Conservation (phyloP, 768 basidiomycete genomes). For the Saitozyma podzolica region DNA sequence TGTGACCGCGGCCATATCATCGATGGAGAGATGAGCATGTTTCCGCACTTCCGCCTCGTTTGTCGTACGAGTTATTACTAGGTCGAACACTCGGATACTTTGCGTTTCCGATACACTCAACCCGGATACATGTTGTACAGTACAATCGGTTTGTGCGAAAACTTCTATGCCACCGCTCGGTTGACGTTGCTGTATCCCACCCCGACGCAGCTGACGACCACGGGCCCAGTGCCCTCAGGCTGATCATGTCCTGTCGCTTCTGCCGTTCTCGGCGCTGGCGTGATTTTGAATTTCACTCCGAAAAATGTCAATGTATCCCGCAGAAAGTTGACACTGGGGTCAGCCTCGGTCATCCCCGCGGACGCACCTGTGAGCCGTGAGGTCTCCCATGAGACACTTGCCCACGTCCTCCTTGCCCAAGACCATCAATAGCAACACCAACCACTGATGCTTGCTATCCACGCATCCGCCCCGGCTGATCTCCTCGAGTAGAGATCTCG, state of each 20-base stretch:
- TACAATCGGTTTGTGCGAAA: too few relatives aligned
- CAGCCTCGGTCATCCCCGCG: slow-evolving; percentile 11
- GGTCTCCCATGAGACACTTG: slow-evolving; percentile 78
- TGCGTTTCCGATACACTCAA: too few relatives aligned
- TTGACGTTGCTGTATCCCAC: slow-evolving; percentile 82
- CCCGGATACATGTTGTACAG: too few relatives aligned
- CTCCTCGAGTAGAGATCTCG: slow-evolving; percentile 74
- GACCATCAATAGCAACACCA: slow-evolving; percentile 86
- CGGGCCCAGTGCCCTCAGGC: slow-evolving; percentile 54
- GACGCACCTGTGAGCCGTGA: slow-evolving; percentile 75
- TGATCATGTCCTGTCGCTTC: slow-evolving; percentile 17
- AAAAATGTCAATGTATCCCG: slow-evolving; percentile 79
- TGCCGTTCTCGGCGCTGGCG: slow-evolving; percentile 33
- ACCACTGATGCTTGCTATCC: slow-evolving; percentile 80
- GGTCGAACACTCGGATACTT: too few relatives aligned
- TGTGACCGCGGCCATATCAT: too few relatives aligned
- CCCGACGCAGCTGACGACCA: slow-evolving; percentile 86
- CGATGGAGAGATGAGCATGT: too few relatives aligned
- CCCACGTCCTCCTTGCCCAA: slow-evolving; percentile 98
- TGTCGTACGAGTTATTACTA: too few relatives aligned
- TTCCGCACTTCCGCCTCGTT: too few relatives aligned
- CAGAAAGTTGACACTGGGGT: slow-evolving; percentile 80
- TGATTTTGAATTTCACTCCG: slow-evolving; percentile 90
- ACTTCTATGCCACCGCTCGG: slow-evolving; percentile 48
- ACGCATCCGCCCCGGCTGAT: slow-evolving; percentile 83